Conservation (phyloP, 306 rosid genomes). For the Acacia confusa region DNA sequence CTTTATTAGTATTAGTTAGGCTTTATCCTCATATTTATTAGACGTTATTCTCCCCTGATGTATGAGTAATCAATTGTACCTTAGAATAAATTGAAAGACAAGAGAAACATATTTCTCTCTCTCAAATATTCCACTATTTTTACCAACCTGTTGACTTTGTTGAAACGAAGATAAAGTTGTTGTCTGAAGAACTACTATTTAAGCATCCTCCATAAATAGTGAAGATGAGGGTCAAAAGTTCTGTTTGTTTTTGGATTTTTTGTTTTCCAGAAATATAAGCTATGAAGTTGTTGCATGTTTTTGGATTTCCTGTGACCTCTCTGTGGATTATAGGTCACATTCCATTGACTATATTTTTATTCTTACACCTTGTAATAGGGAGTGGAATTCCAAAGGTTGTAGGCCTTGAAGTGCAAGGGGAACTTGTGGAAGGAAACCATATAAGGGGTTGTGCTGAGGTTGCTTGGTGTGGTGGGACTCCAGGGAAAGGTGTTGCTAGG, state of each 20-base stretch:
- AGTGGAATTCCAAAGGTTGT: constrained; percentile 84
- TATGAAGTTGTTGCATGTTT: not conserved
- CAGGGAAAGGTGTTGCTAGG: constrained; percentile 96
- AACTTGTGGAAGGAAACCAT: constrained; percentile 78
- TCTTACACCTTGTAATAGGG: constrained; percentile 50
- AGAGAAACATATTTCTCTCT: not conserved
- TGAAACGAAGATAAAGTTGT: not conserved
- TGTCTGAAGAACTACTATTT: not conserved
- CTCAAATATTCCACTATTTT: not conserved
- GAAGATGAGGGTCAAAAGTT: not conserved
- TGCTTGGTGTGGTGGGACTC: constrained; percentile 99
- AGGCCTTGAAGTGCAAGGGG: constrained; percentile 81
- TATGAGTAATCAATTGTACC: not conserved
- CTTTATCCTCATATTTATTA: not conserved
- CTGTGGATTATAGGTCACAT: not conserved
- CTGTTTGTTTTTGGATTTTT: not conserved
- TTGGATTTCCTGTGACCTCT: not conserved
- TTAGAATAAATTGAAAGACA: not conserved
- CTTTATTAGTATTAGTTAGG: not conserved
- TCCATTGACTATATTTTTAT: constrained; percentile 5
- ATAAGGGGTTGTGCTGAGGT: constrained; percentile 75
- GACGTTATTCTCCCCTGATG: not conserved
- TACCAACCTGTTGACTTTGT: not conserved
- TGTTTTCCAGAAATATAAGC: not conserved
- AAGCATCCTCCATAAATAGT: not conserved